A percentile compares a stretch with the other conserved stretches of the same genome.
Conservation (phyloP, 805 yeast genomes). For the Torulaspora delbrueckii region DNA sequence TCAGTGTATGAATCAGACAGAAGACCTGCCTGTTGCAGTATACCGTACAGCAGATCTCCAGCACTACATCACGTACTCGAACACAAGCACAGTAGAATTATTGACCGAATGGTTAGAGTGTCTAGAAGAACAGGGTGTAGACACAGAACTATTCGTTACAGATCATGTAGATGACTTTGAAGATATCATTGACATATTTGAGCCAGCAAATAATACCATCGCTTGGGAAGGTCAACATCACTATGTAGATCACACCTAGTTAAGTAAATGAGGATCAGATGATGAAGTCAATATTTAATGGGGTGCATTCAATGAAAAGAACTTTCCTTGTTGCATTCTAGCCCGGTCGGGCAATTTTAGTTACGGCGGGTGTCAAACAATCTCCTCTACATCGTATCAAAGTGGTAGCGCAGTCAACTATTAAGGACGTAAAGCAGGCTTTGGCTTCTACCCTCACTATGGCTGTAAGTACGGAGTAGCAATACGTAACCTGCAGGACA, state of each 20-base stretch:
- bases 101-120: neutral
- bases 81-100: neutral
- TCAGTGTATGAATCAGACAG: neutral
- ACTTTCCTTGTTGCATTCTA: neutral
- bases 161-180: neutral
- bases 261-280: neutral
- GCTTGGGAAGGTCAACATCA: neutral
- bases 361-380: too few species aligned
- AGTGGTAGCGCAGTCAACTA: too few species aligned
- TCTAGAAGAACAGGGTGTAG: neutral
- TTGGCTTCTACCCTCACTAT: too few species aligned
- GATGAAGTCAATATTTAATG: neutral
- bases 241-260: neutral
- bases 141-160: neutral
- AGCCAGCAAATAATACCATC: neutral
- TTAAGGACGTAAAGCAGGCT: too few species aligned
- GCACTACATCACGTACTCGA: neutral
- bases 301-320: neutral
- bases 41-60: neutral
- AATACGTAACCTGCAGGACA: too few species aligned
- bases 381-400: too few species aligned
- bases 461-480: too few species aligned
- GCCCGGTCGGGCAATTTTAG: neutral
- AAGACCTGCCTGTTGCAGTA: neutral
- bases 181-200: neutral